Percentiles rank a stretch among this genome's conserved stretches.
phyloP scores from a whole-genome alignment of 495 filamentous ascomycete genomes.

The Lindgomyces ingoldianus region DNA sequence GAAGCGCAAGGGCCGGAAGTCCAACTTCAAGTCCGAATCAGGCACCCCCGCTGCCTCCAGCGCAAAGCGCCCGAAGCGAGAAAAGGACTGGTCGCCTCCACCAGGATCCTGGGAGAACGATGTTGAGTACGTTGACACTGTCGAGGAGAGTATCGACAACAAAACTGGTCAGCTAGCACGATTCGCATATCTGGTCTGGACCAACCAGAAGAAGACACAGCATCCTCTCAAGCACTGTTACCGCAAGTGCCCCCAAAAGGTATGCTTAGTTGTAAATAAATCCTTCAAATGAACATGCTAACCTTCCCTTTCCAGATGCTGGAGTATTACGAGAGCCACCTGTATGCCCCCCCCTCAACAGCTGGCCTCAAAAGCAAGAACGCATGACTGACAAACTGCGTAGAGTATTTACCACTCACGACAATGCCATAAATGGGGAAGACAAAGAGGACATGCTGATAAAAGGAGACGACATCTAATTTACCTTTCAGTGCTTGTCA shows the following conservation, averaged over 20 bases:
- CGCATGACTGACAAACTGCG: too few relatives aligned
- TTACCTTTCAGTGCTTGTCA: not conserved
- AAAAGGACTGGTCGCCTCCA: slow-evolving; percentile 53
- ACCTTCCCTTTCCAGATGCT: slow-evolving; percentile 38
- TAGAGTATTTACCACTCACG: not conserved
- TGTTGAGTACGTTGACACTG: slow-evolving; percentile 57
- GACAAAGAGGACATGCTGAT: not conserved
- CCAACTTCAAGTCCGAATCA: slow-evolving; percentile 14
- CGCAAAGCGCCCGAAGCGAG: slow-evolving; percentile 28
- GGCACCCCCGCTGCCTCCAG: slow-evolving; percentile 4
- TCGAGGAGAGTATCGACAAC: slow-evolving; percentile 47
- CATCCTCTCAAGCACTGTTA: slow-evolving; percentile 42
- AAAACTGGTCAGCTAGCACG: slow-evolving; percentile 46
- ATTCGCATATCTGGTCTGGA: slow-evolving; percentile 60
- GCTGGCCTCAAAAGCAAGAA: too few relatives aligned
- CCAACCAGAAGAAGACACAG: slow-evolving; percentile 47
- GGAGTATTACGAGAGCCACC: slow-evolving; percentile 46
- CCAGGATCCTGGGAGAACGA: slow-evolving; percentile 60
- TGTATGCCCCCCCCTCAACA: slow-evolving; percentile 44
- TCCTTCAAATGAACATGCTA: not conserved
- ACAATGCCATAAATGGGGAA: not conserved
- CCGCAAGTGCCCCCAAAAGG: slow-evolving; percentile 49
- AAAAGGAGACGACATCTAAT: slow-evolving; percentile 1
- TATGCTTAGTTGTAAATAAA: not conserved
- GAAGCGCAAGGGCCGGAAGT: slow-evolving; percentile 31